These are phyloP conservation scores for Bombardia bombarda DNA, from an alignment of 495 filamentous ascomycete genomes.

Conservation along the genomic window DNA sequence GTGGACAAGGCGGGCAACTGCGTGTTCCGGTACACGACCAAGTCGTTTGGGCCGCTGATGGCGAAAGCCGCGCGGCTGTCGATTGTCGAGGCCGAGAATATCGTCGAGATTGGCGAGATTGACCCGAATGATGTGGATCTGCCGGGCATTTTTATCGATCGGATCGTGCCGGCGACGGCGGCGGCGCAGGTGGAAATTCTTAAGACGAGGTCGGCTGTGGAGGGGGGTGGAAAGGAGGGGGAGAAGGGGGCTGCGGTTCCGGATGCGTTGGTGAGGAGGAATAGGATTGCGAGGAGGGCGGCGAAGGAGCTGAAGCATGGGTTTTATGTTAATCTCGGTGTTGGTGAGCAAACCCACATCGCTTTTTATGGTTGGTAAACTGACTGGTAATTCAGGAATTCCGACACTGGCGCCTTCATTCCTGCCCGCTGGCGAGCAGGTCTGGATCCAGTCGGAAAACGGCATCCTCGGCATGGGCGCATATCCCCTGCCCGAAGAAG, in stretches of 20 bases:
- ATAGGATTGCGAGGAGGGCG: slow-evolving; percentile 51
- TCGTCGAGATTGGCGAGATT: slow-evolving; percentile 52
- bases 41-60: slow-evolving; percentile 50
- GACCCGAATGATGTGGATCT: slow-evolving; percentile 51
- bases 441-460: slow-evolving; percentile 56
- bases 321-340: slow-evolving; percentile 60
- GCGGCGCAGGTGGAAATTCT: slow-evolving; percentile 49
- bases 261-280: slow-evolving; percentile 33
- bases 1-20: slow-evolving; percentile 58
- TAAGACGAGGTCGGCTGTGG: slow-evolving; percentile 36
- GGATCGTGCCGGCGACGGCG: slow-evolving; percentile 50
- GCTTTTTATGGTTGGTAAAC: not conserved
- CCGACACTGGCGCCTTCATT: slow-evolving; percentile 55
- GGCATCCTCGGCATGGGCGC: slow-evolving; percentile 56
- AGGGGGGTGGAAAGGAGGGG: slow-evolving; percentile 8
- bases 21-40: slow-evolving; percentile 57
- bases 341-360: slow-evolving; percentile 26
- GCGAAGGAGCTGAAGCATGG: slow-evolving; percentile 56
- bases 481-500: slow-evolving; percentile 44
- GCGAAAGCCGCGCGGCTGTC: slow-evolving; percentile 55
- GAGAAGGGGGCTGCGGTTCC: not conserved
- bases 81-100: slow-evolving; percentile 63
- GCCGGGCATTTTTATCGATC: slow-evolving; percentile 56
- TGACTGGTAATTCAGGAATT: slow-evolving; percentile 29
- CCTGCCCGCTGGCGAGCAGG: slow-evolving; percentile 38